Evolutionary conservation across 345 rosid species (phyloP), one percentile per base, ranked within the genome.

Genomic region (Theobroma cacao): DNA sequence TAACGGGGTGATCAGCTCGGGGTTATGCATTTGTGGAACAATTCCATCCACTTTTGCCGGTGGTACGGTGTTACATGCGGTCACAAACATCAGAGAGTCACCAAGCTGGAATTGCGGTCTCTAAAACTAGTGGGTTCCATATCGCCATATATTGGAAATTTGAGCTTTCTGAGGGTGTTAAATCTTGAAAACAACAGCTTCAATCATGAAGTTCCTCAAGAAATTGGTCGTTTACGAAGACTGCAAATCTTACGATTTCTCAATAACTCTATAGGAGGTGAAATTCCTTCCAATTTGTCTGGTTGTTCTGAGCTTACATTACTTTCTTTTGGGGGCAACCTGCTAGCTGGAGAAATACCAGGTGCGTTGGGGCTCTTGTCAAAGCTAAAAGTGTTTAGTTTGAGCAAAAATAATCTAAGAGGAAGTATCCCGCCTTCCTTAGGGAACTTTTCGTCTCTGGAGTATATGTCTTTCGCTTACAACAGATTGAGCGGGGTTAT

Each of bases 211-310:
- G 58, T 83, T 4, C 85, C 85, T 13, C 72, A 18, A 9, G 75
- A 79, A 43, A 41, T 83, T 14, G 82, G 82, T 3, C 34, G 34
- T 30, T 62, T 83, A 11, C 17, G 31, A 11, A 8, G 79, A 1
- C 18, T 66, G 9, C 9, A 66, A 80, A 52, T 10, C 53, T 34
- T 30, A 18, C 53, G 5, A 1, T 1, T 20, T 14, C 40, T 13
- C 15, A 64, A 36, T 7, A 83, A 83, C 48, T 74, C 77, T 1
- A 9, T 83, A 11, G 4, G 9, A 10, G 86, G 83, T 5, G 73
- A 83, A 61, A 73, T 83, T 31, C 83, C 86, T 1, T 22, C 68
- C 33, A 80, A 61, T 48, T 3, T 83, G 7, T 47, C 79, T 1
- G 3, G 18, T 5, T 83, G 79, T 28, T 38, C 47, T 4, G 22